These are phyloP conservation scores for Isatis lusitanica DNA, from an alignment of 441 rosid genomes.

Conservation along the genomic window DNA sequence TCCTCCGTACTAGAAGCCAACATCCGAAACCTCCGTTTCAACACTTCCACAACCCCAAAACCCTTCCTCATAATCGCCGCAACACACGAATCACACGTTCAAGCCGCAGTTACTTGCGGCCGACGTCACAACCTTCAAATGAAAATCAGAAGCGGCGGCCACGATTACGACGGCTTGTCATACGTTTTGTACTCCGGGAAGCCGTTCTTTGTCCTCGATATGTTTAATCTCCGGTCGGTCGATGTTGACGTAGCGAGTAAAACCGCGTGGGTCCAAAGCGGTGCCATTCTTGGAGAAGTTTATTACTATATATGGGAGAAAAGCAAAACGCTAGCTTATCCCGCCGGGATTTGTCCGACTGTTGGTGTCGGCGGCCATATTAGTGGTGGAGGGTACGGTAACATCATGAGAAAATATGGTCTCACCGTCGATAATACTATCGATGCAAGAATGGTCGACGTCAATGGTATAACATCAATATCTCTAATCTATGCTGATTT, in stretches of 20 bases:
- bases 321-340: conserved; percentile 47
- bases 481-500: not conserved
- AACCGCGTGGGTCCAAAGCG: conserved; percentile 52
- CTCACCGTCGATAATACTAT: conserved; percentile 47
- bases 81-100: conserved; percentile 41
- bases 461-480: conserved; percentile 33
- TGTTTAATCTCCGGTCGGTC: conserved; percentile 46
- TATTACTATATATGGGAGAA: conserved; percentile 46
- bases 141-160: conserved; percentile 52
- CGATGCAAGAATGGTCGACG: conserved; percentile 52
- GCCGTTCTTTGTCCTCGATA: conserved; percentile 49
- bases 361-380: conserved; percentile 56
- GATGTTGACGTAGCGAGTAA: conserved; percentile 33
- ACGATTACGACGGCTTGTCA: conserved; percentile 56
- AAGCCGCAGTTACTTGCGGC: conserved; percentile 43
- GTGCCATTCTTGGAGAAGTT: conserved; percentile 53
- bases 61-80: conserved; percentile 49
- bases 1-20: conserved; percentile 39
- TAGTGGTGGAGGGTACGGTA: conserved; percentile 56
- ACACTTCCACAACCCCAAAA: conserved; percentile 40
- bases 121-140: conserved; percentile 40
- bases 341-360: conserved; percentile 51
- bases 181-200: conserved; percentile 36
- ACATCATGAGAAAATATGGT: conserved; percentile 50
- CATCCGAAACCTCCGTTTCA: conserved; percentile 50